Conservation (phyloP, 2,329 filamentous ascomycete genomes). For the Stagonosporopsis tanaceti region DNA sequence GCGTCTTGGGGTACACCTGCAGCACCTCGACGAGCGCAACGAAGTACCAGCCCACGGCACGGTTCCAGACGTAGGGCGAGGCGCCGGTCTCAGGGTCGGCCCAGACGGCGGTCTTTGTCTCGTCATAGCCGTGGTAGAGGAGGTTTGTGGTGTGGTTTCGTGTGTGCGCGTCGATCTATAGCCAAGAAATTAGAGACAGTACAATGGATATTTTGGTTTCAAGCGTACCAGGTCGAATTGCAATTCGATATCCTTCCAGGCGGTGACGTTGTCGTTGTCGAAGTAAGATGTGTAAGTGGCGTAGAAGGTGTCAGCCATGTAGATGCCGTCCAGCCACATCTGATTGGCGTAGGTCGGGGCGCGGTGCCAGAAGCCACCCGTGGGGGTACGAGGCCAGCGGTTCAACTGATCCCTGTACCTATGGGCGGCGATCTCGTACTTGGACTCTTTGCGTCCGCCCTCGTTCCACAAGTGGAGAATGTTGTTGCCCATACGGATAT, state of each 20-base stretch:
- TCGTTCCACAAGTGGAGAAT: constrained; percentile 60
- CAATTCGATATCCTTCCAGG: constrained; percentile 54
- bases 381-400: constrained; percentile 58
- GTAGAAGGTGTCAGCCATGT: constrained; percentile 52
- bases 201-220: background rate
- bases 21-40: constrained; percentile 58
- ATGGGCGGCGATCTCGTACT: constrained; percentile 60
- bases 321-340: constrained; percentile 66
- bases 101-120: constrained; percentile 46
- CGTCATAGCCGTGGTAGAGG: constrained; percentile 48
- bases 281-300: constrained; percentile 51
- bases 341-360: constrained; percentile 59
- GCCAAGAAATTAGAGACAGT: background rate
- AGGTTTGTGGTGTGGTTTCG: constrained; percentile 45
- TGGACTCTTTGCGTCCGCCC: constrained; percentile 50
- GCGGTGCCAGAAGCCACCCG: constrained; percentile 65
- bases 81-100: constrained; percentile 47
- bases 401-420: constrained; percentile 58
- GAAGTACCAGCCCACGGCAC: constrained; percentile 51
- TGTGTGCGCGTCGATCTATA: constrained; percentile 43
- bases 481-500: constrained; percentile 63
- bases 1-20: constrained; percentile 54
- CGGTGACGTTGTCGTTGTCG: constrained; percentile 48
- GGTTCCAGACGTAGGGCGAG: constrained; percentile 48
- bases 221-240: constrained; percentile 41